Base-by-base conservation (phyloP, 2,329 filamentous ascomycete species). In the Rosellinia necatrix region DNA sequence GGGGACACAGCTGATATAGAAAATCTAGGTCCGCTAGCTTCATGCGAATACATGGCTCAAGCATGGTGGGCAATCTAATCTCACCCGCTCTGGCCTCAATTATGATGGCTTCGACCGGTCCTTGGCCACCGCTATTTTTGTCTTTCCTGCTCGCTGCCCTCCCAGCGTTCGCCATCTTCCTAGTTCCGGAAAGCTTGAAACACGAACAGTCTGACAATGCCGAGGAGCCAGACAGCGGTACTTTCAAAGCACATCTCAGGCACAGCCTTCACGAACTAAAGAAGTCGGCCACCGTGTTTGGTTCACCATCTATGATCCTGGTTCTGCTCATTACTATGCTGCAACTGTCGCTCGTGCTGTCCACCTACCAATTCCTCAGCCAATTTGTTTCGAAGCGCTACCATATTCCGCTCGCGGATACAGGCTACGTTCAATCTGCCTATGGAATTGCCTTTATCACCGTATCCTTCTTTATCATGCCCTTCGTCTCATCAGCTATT, bases 81-180 rank as follows among this genome's bases (percentile, higher is more conserved):
- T 72, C 71, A 2, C 75, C 75, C 0, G 66, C 73, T 1, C 35
- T 76, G 3, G 68, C 74, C 3, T 70, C 71, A 2, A 58, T 64
- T 17, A 65, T 76, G 50, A 76, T 77, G 74, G 48, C 53, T 9
- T 58, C 49, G 12, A 66, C 64, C 0, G 70, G 70, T 4, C 69
- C 69, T 15, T 70, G 68, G 70, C 68, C 68, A 2, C 30, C 69
- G 2, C 38, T 75, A 10, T 58, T 74, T 6, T 32, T 75, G 9
- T 34, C 65, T 5, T 53, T 66, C 6, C 9, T 60, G 10, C 44
- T 70, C 25, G 59, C 21, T 30, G 40, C 58, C 3, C 27, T 64
- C 21, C 49, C 61, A 6, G 57, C 57, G 3, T 44, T 51, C 17
- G n/a, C 62, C 17, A 59, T 70, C 38, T 52, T 63, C 34, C 50